These are phyloP conservation scores for Endotrypanum monterogeii DNA, from an alignment of 208 protist species.

Conservation along the genomic window DNA sequence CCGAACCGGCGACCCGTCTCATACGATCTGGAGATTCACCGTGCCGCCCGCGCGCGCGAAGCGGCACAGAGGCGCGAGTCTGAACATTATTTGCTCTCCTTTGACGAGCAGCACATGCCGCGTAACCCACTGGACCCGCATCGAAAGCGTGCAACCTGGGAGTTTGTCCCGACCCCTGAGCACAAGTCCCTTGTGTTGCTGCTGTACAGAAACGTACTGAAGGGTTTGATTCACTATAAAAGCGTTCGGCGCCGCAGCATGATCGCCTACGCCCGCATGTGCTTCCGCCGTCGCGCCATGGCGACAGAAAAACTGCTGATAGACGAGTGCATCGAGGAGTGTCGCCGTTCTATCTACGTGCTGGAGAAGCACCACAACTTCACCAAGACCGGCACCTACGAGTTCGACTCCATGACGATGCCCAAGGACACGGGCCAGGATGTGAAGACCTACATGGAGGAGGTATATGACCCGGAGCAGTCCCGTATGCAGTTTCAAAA, in stretches of 20 bases:
- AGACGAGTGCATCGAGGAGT: constrained; percentile 90
- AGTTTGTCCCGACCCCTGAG: constrained; percentile 68
- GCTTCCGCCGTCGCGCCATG: constrained; percentile 66
- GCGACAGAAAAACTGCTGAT: constrained; percentile 89
- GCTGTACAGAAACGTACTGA: constrained; percentile 83
- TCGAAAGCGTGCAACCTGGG: constrained; percentile 52
- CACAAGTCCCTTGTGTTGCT: constrained; percentile 80
- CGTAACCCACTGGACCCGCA: constrained; percentile 36
- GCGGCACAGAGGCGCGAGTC: constrained; percentile 18
- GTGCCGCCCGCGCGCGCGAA: constrained; percentile 31
- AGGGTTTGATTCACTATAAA: constrained; percentile 80
- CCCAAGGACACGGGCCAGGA: constrained; percentile 90
- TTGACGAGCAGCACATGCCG: constrained; percentile 64
- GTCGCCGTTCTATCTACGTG: constrained; percentile 79
- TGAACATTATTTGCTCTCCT: constrained; percentile 27
- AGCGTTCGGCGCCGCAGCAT: constrained; percentile 77
- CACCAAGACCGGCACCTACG: constrained; percentile 69
- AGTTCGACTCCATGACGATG: constrained; percentile 86
- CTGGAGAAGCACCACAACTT: constrained; percentile 87
- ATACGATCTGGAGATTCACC: constrained; percentile 52
- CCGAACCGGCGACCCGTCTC: constrained; percentile 39
- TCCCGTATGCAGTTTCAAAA: constrained; percentile 84
- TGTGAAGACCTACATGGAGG: constrained; percentile 92
- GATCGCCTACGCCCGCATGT: constrained; percentile 82
- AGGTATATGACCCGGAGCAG: constrained; percentile 88